phyloP scores from a whole-genome alignment of 768 basidiomycete genomes.

The Amanita exitialis region DNA sequence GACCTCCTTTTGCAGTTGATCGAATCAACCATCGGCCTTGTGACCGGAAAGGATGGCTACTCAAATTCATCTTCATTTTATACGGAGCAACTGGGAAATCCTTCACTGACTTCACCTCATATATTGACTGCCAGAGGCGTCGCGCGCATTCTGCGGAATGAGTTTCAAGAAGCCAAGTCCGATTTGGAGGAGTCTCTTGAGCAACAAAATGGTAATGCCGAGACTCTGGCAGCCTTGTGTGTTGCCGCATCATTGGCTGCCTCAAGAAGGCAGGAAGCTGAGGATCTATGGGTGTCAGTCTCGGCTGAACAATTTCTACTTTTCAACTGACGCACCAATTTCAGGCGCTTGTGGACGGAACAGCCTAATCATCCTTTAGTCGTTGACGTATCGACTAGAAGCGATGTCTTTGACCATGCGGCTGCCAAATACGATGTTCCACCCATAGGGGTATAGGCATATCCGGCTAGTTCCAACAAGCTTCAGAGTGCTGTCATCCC shows the following conservation, averaged over 20 bases:
- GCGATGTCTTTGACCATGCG: conserved; percentile 50
- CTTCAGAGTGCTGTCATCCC: too few species aligned
- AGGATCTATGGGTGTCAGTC: conserved; percentile 64
- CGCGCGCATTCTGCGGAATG: conserved; percentile 67
- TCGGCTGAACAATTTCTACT: conserved; percentile 2
- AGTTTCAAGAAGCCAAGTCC: conserved; percentile 66
- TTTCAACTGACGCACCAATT: conserved; percentile 1
- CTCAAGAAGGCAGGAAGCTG: conserved; percentile 49
- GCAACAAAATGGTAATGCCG: conserved; percentile 48
- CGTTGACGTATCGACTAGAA: conserved; percentile 48
- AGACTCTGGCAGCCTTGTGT: conserved; percentile 57
- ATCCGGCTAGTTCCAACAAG: not conserved
- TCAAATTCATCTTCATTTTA: conserved; percentile 52
- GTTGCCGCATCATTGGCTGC: conserved; percentile 55
- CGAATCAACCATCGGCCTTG: conserved; percentile 73
- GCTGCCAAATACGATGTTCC: conserved; percentile 56
- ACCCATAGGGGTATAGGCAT: conserved; percentile 13
- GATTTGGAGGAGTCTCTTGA: conserved; percentile 69
- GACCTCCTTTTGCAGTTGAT: conserved; percentile 83
- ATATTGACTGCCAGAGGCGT: conserved; percentile 74
- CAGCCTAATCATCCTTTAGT: conserved; percentile 66
- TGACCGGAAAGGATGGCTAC: conserved; percentile 65
- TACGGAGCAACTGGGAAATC: conserved; percentile 76
- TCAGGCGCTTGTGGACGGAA: conserved; percentile 32
- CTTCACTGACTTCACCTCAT: conserved; percentile 63